phyloP scores from a whole-genome alignment of 257 asterid species.

The Handroanthus guayacan region DNA sequence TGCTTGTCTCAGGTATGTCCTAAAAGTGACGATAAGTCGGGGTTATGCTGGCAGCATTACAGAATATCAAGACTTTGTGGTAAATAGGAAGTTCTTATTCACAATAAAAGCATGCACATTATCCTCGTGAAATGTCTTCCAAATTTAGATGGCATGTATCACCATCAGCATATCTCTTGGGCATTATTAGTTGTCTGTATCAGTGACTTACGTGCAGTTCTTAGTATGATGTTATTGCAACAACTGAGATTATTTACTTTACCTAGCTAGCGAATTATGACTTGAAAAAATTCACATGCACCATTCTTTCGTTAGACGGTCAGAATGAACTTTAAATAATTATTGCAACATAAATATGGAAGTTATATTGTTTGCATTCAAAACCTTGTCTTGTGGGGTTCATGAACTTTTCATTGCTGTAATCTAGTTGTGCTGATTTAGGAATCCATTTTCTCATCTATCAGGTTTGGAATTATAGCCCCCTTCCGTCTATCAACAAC shows the following conservation, averaged over 20 bases:
- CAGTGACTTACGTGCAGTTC: slow-evolving; percentile 21
- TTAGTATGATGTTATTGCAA: slow-evolving; percentile 5
- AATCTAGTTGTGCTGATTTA: slow-evolving; percentile 25
- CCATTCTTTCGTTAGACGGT: not conserved
- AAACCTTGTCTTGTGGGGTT: not conserved
- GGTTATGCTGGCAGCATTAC: slow-evolving; percentile 97
- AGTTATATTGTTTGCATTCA: not conserved
- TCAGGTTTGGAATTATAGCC: slow-evolving; percentile 86
- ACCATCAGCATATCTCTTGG: not conserved
- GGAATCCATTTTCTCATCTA: slow-evolving; percentile 35
- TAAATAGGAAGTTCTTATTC: slow-evolving; percentile 41
- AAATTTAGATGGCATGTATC: slow-evolving; percentile 11
- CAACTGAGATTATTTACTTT: slow-evolving; percentile 6
- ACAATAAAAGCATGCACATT: slow-evolving; percentile 21
- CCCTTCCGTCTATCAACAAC: slow-evolving; percentile 82
- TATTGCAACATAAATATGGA: not conserved
- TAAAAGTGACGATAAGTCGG: slow-evolving; percentile 87
- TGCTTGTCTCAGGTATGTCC: slow-evolving; percentile 76
- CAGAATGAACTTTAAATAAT: not conserved
- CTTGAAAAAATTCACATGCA: not conserved
- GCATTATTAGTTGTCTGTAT: not conserved
- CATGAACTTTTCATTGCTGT: not conserved
- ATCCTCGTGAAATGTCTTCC: slow-evolving; percentile 31
- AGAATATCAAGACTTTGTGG: slow-evolving; percentile 95
- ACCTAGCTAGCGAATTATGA: slow-evolving; percentile 10